A percentile compares a stretch with the other conserved stretches of the same genome.
These are phyloP conservation scores for Monosporozyma unispora DNA, from an alignment of 805 yeast species.

Conservation along the genomic window DNA sequence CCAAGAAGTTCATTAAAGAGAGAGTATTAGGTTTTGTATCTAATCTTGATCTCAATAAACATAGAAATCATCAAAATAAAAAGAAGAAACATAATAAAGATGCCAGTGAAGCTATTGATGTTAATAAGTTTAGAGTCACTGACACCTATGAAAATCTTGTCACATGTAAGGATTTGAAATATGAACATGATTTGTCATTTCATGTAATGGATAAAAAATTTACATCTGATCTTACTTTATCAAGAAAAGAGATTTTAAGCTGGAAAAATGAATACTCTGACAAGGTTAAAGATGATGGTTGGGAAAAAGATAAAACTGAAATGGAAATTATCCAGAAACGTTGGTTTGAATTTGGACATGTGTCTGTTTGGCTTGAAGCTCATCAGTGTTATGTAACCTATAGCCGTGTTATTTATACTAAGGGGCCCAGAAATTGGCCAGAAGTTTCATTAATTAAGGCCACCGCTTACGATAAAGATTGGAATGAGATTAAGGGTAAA, in stretches of 20 bases:
- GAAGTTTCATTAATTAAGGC: conserved; percentile 29
- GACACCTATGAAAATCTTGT: conserved; percentile 5
- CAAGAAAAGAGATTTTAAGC: conserved; percentile 5
- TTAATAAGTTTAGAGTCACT: background rate
- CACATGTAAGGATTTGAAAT: conserved; percentile 6
- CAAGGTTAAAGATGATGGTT: background rate
- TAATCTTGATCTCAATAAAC: conserved; percentile 8
- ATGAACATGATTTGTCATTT: conserved; percentile 5
- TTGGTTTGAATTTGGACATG: conserved; percentile 28
- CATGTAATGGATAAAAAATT: background rate
- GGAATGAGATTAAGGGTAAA: conserved; percentile 9
- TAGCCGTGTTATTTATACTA: conserved; percentile 33
- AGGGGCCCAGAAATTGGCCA: conserved; percentile 9
- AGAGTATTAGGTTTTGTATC: conserved; percentile 8
- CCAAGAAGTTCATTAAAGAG: conserved; percentile 4
- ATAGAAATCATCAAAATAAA: background rate
- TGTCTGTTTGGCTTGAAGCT: conserved; percentile 32
- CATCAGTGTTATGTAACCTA: conserved; percentile 41
- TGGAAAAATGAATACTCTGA: background rate
- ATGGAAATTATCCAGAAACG: conserved; percentile 6
- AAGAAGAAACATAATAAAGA: background rate
- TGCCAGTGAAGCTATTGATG: background rate
- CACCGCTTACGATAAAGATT: conserved; percentile 10
- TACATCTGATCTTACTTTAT: conserved; percentile 1
- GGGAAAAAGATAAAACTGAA: conserved; percentile 6